These are phyloP conservation scores for Venturia oleaginea DNA, from an alignment of 2,329 filamentous ascomycete species.

Conservation along the genomic window DNA sequence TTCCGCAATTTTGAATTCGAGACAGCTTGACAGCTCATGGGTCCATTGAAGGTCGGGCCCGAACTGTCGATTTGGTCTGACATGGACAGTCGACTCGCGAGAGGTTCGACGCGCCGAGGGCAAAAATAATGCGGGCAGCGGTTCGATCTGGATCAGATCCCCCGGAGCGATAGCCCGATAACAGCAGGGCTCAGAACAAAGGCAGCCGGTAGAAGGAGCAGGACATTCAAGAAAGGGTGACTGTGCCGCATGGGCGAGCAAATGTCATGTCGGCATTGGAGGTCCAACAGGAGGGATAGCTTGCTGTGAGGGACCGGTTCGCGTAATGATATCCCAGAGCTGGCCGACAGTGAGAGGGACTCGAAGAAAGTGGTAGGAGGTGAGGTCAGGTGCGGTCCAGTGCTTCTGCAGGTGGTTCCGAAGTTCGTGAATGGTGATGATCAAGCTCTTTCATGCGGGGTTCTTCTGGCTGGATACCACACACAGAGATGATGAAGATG, in stretches of 20 bases:
- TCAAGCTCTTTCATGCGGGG: neutral
- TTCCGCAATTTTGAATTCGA: constrained; percentile 28
- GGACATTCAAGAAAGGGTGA: neutral
- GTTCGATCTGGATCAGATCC: neutral
- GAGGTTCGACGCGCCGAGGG: neutral
- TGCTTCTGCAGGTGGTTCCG: neutral
- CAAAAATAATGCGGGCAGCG: neutral
- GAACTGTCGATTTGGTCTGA: neutral
- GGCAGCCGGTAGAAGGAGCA: neutral
- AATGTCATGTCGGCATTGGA: neutral
- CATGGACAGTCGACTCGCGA: neutral
- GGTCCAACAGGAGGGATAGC: neutral
- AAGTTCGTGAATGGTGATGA: neutral
- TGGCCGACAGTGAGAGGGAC: neutral
- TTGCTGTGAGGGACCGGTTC: neutral
- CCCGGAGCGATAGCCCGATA: neutral
- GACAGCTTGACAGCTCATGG: neutral
- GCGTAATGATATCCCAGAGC: neutral
- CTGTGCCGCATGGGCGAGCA: neutral
- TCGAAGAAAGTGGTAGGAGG: neutral
- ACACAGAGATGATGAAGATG: neutral
- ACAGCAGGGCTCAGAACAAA: neutral
- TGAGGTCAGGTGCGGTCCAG: neutral
- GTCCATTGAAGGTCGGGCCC: neutral
- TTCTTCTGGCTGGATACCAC: neutral